Conservation (phyloP, 1,284 basidiomycete genomes). For the Apiotrichum mycotoxinovorans region DNA sequence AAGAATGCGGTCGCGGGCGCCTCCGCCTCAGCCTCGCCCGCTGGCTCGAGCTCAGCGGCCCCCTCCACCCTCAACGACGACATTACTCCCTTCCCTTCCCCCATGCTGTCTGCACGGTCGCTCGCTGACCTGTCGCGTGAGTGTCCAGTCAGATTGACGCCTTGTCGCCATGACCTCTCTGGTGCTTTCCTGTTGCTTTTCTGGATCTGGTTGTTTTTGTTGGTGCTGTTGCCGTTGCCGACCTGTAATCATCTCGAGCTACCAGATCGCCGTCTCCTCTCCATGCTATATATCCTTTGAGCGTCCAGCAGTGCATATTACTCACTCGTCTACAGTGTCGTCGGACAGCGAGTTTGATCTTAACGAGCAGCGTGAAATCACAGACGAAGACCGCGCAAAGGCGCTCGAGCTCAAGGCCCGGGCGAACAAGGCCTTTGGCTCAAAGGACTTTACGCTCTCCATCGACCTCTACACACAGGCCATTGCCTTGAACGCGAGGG, state of each 20-base stretch:
- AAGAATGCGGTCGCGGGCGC: conserved; percentile 10
- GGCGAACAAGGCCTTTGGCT: conserved; percentile 79
- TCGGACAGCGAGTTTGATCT: conserved; percentile 47
- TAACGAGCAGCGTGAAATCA: conserved; percentile 51
- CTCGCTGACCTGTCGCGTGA: conserved; percentile 42
- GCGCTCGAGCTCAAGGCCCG: conserved; percentile 70
- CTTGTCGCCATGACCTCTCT: not conserved
- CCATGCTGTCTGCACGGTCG: conserved; percentile 33
- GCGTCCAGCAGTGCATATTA: conserved; percentile 7
- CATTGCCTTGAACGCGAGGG: conserved; percentile 68
- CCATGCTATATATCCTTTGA: not conserved
- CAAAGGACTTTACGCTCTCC: conserved; percentile 60
- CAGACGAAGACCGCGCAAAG: conserved; percentile 64
- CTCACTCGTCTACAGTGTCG: conserved; percentile 28
- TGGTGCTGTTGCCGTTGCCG: no score
- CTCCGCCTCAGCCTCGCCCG: conserved; percentile 1
- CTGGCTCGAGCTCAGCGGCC: conserved; percentile 11
- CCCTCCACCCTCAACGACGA: conserved; percentile 34
- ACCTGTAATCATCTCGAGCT: not conserved
- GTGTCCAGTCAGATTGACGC: conserved; percentile 9
- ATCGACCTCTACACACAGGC: conserved; percentile 72
- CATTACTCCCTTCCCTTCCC: conserved; percentile 46
- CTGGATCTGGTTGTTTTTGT: not conserved
- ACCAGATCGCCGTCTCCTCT: not conserved
- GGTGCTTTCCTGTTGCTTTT: not conserved